Percentiles rank a stretch among this genome's conserved stretches.
Evolutionary conservation across 1,284 basidiomycete species (phyloP).

Genomic region (Stereum hirsutum): DNA sequence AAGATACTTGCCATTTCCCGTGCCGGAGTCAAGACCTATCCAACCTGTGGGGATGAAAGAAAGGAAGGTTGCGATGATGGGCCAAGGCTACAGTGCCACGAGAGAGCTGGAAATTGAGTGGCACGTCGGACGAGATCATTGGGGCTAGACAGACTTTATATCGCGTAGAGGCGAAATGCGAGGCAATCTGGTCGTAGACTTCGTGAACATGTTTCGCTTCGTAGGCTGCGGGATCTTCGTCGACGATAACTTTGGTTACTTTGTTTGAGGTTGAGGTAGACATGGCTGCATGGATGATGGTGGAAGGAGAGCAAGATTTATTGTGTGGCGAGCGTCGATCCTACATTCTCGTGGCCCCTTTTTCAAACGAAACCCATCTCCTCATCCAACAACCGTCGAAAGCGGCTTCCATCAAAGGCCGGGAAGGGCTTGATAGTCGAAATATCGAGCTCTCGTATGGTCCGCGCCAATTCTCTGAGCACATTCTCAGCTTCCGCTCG

Average conservation of each 20-base stretch:
- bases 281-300: not conserved
- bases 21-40: slow-evolving; percentile 90
- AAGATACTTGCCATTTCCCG: slow-evolving; percentile 97
- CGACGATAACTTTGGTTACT: slow-evolving; percentile 31
- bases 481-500: not conserved
- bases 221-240: slow-evolving; percentile 45
- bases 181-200: slow-evolving; percentile 87
- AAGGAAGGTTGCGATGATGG: slow-evolving; percentile 81
- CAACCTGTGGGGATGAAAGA: slow-evolving; percentile 65
- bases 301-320: not conserved
- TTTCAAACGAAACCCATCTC: slow-evolving; percentile 56
- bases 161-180: slow-evolving; percentile 88
- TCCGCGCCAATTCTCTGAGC: slow-evolving; percentile 40
- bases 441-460: slow-evolving; percentile 40
- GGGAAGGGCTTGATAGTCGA: slow-evolving; percentile 50
- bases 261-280: slow-evolving; percentile 7
- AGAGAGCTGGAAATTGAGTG: not conserved
- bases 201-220: slow-evolving; percentile 74
- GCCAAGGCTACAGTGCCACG: slow-evolving; percentile 73
- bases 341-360: too few species aligned
- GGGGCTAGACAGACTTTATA: slow-evolving; percentile 65
- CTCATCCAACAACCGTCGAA: slow-evolving; percentile 58
- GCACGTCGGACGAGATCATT: not conserved
- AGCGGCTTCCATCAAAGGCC: slow-evolving; percentile 52
- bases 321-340: too few species aligned